Evolutionary conservation across 1,284 basidiomycete genomes (phyloP).

Genomic region (Ceratobasidium sp.): DNA sequence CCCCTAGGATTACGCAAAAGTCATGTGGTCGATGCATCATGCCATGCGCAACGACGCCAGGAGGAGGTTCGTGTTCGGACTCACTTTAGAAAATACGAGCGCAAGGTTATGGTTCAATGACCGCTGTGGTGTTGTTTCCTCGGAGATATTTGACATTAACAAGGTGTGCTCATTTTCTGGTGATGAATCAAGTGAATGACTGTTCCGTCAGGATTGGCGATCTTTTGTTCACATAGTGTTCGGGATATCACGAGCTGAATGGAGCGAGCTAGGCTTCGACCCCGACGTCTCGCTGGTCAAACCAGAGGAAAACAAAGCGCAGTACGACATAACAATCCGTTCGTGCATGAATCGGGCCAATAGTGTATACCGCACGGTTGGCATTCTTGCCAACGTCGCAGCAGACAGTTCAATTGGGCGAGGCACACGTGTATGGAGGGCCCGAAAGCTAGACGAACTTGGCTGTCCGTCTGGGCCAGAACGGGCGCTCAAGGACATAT

Average conservation of each 20-base stretch:
- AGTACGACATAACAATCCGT: not conserved
- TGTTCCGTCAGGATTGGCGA: not conserved
- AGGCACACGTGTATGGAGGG: conserved; percentile 21
- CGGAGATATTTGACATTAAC: conserved; percentile 3
- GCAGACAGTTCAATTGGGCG: not conserved
- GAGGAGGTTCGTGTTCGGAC: conserved; percentile 39
- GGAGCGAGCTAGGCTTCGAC: conserved; percentile 5
- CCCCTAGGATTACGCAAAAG: not conserved
- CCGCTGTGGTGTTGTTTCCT: not conserved
- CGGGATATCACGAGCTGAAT: not conserved
- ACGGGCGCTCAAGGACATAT: conserved; percentile 2
- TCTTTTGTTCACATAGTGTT: not conserved
- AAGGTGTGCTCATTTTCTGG: not conserved
- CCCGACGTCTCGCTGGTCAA: not conserved
- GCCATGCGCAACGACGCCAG: conserved; percentile 41
- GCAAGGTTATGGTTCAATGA: conserved; percentile 23
- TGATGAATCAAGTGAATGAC: not conserved
- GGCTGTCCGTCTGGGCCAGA: not conserved
- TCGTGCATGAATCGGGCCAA: not conserved
- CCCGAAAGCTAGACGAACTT: not conserved
- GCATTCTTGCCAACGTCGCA: not conserved
- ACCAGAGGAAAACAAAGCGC: not conserved
- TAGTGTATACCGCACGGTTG: not conserved
- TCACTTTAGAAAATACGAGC: conserved; percentile 39
- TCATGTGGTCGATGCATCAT: conserved; percentile 39